phyloP scores from a whole-genome alignment of 306 rosid genomes.

The Cajanus cajan region DNA sequence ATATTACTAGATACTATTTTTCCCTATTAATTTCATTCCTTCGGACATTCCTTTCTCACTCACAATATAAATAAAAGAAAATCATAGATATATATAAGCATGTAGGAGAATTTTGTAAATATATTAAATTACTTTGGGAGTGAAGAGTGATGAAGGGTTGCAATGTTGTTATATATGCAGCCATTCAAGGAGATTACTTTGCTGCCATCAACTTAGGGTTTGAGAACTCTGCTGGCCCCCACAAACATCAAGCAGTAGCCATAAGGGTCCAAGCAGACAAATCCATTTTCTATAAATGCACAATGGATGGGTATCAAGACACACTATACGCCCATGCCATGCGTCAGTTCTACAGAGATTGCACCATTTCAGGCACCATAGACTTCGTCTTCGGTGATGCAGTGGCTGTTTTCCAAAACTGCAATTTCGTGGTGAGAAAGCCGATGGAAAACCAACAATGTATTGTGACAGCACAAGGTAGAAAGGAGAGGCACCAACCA shows the following conservation, averaged over 20 bases:
- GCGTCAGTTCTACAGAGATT: slow-evolving; percentile 77
- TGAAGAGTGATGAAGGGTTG: not conserved
- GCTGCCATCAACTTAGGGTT: slow-evolving; percentile 58
- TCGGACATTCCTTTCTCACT: too few species aligned
- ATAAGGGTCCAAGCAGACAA: slow-evolving; percentile 65
- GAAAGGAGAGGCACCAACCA: slow-evolving; percentile 56
- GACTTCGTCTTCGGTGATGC: slow-evolving; percentile 80
- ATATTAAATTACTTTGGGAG: not conserved
- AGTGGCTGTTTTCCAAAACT: slow-evolving; percentile 56
- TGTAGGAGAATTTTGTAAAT: not conserved
- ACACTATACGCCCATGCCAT: slow-evolving; percentile 61
- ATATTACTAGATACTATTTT: too few species aligned
- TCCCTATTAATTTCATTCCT: too few species aligned
- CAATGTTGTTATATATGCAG: slow-evolving; percentile 33
- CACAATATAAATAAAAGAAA: too few species aligned
- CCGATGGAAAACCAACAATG: slow-evolving; percentile 54
- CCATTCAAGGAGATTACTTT: slow-evolving; percentile 54
- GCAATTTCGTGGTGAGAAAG: slow-evolving; percentile 60
- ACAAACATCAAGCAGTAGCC: slow-evolving; percentile 75
- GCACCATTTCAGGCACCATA: slow-evolving; percentile 68
- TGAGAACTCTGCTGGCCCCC: slow-evolving; percentile 68
- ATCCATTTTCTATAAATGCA: slow-evolving; percentile 55
- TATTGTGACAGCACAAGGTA: slow-evolving; percentile 74
- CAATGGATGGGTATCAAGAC: slow-evolving; percentile 68
- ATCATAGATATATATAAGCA: too few species aligned